Evolutionary conservation across 148 eudicot genomes (phyloP), one percentile per base, ranked within the genome.

Genomic region (Polygonum aviculare): DNA sequence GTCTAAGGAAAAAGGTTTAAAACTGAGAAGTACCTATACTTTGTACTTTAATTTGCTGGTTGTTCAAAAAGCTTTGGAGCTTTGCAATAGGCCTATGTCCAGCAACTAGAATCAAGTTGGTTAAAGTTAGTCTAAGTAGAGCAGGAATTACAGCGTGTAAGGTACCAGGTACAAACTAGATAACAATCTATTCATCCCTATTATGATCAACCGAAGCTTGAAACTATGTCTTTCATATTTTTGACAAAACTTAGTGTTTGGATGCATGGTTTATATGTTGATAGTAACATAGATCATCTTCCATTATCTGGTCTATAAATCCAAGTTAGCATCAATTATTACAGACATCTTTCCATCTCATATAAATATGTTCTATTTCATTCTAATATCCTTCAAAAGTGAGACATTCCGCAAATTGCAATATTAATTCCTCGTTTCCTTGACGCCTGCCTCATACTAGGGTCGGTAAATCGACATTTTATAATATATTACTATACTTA

Each of bases 1-100:
- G 98, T 73, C 79, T 92, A 76, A 80, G 98, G 73, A 95, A 92
- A 83, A 95, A 95, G 97, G 98, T 95, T 70, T 44, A 78, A n/a
- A 41, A 12, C 71, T 35, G 44, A n/a, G 45, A 67, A 35, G 36
- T 14, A n/a, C 41, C 5, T n/a, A n/a, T n/a, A n/a, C n/a, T n/a
- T n/a, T n/a, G 4, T 10, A 14, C 71, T 67, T 15, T n/a, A 18
- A 21, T 72, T 41, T 21, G 6, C 44, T 72, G 49, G 49, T 15
- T 65, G 49, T 22, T 72, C 35, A 41, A 16, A 75, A 73, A n/a
- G n/a, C 72, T 75, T 21, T 69, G 74, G 52, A 38, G n/a, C 44
- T 67, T 36, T 67, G 9, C 7, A 35, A 67, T 77, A 94, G 98
- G 97, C 96, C 74, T 93, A 95, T 86, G 96, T 95, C 80, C 97